Conservation (phyloP, 2,329 filamentous ascomycete species). For the Colletotrichum abscissum region DNA sequence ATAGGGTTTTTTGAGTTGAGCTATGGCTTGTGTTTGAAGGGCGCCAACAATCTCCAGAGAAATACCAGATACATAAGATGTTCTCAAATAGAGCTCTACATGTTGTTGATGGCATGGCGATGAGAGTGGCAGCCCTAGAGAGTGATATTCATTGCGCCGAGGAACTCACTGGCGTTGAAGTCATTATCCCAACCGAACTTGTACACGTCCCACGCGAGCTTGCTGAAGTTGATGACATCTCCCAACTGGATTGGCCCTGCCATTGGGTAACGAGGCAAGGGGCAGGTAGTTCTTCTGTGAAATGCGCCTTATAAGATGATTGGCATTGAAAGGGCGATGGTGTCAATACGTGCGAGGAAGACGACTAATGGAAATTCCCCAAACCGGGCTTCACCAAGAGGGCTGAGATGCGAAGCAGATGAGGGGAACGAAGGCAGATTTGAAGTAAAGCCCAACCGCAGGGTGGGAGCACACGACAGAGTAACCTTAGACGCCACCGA, state of each 20-base stretch:
- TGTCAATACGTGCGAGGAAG: conserved; percentile 10
- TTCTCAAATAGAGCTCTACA: background rate
- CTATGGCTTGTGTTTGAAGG: background rate
- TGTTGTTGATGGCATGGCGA: background rate
- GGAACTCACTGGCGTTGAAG: conserved; percentile 46
- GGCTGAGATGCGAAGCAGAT: background rate
- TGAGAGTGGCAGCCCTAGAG: background rate
- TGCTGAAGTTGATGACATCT: conserved; percentile 46
- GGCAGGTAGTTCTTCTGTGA: background rate
- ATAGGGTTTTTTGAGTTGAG: background rate
- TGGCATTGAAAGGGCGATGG: conserved; percentile 6
- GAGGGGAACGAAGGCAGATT: conserved; percentile 17
- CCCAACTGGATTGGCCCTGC: conserved; percentile 41
- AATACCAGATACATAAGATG: background rate
- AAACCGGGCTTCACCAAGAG: conserved; percentile 15
- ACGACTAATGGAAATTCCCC: conserved; percentile 23
- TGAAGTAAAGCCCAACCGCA: conserved; percentile 16
- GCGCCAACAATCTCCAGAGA: background rate
- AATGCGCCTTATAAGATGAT: conserved; percentile 16
- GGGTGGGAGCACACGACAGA: conserved; percentile 1
- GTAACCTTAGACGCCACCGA: background rate
- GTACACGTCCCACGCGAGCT: conserved; percentile 47
- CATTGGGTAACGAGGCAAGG: conserved; percentile 16
- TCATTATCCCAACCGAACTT: conserved; percentile 46
- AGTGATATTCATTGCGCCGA: background rate